These are phyloP conservation scores for Xerocomus spinulosus DNA, from an alignment of 768 basidiomycete genomes.

Conservation along the genomic window DNA sequence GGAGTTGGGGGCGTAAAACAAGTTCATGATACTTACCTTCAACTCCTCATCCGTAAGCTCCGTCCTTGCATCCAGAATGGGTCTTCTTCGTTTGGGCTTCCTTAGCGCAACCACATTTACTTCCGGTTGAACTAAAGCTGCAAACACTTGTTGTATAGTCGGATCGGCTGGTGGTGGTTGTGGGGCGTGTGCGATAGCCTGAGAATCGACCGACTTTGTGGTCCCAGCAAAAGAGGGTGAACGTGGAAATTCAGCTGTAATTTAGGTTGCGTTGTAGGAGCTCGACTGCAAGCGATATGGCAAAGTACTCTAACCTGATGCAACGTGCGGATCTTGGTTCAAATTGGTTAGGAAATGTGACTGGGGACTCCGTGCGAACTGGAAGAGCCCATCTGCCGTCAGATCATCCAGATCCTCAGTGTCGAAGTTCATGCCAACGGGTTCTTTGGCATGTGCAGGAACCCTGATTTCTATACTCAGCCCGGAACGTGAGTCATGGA, in stretches of 20 bases:
- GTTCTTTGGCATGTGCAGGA: slow-evolving; percentile 18
- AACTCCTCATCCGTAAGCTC: slow-evolving; percentile 82
- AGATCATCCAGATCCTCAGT: slow-evolving; percentile 27
- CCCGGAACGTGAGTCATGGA: neutral
- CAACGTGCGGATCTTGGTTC: neutral
- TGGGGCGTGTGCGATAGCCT: neutral
- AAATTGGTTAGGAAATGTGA: neutral
- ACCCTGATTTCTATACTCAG: slow-evolving; percentile 16
- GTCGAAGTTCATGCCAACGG: slow-evolving; percentile 12
- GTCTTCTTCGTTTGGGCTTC: slow-evolving; percentile 49
- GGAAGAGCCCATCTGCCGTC: neutral
- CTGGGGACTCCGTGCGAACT: neutral
- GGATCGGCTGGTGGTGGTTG: slow-evolving; percentile 3
- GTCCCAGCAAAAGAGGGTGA: slow-evolving; percentile 3
- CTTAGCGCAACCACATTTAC: slow-evolving; percentile 6
- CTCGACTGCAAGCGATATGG: neutral
- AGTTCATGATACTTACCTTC: slow-evolving; percentile 41
- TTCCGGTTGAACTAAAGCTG: neutral
- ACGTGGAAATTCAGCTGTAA: slow-evolving; percentile 4
- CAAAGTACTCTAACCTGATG: slow-evolving; percentile 11
- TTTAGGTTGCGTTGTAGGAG: neutral
- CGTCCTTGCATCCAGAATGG: slow-evolving; percentile 66
- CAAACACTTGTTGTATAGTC: neutral
- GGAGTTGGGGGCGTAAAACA: neutral
- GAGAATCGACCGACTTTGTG: slow-evolving; percentile 6